A percentile compares a stretch with the other conserved stretches of the same genome.
phyloP scores from a whole-genome alignment of 306 rosid species.

The Sophora flavescens region DNA sequence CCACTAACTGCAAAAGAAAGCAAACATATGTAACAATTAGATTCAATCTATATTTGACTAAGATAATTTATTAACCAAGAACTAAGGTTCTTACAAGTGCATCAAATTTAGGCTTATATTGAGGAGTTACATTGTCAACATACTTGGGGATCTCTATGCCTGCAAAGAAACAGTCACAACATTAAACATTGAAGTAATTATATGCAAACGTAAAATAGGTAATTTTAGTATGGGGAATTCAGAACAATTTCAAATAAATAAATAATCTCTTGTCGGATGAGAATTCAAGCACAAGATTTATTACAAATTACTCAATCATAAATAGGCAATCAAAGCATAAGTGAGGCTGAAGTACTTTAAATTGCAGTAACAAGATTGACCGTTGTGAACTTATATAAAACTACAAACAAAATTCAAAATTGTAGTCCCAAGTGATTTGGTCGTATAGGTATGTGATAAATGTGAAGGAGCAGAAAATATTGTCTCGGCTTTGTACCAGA shows the following conservation, averaged over 20 bases:
- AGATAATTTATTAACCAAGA: not conserved
- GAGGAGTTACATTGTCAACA: conserved; percentile 93
- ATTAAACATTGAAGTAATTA: conserved; percentile 11
- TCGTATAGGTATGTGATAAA: conserved; percentile 4
- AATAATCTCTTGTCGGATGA: not conserved
- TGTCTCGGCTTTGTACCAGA: not conserved
- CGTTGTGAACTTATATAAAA: not conserved
- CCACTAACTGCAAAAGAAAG: conserved; percentile 68
- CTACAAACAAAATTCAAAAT: conserved; percentile 1
- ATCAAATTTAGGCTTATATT: conserved; percentile 88
- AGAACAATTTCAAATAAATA: conserved; percentile 12
- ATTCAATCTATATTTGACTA: conserved; percentile 3
- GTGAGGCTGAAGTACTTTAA: not conserved
- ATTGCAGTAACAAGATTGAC: conserved; percentile 9
- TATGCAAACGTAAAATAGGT: conserved; percentile 14
- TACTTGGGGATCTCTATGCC: conserved; percentile 93
- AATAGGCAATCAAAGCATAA: not conserved
- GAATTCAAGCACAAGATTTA: conserved; percentile 14
- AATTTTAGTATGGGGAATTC: not conserved
- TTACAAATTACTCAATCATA: conserved; percentile 5
- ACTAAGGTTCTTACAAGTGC: conserved; percentile 63
- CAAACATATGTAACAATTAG: conserved; percentile 27
- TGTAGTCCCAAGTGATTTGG: not conserved
- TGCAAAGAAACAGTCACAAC: conserved; percentile 47
- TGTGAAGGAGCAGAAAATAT: not conserved